Evolutionary conservation across 371 early-diverging fungal species (phyloP), one percentile per base, ranked within the genome.

Genomic region (Blakeslea trispora): DNA sequence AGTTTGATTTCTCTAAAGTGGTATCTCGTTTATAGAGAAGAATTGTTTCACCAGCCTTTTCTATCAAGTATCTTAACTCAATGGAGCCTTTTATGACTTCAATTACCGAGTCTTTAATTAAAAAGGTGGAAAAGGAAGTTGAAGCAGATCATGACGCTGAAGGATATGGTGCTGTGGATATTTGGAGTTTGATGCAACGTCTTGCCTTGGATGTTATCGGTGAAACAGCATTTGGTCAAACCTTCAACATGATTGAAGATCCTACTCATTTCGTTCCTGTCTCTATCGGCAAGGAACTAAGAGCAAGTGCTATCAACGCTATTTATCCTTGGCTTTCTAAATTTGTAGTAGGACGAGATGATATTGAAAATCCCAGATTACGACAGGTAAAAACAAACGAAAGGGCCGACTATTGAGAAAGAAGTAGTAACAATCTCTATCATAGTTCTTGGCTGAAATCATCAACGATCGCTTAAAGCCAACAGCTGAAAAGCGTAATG

Each of bases 121-220:
- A 47, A 5, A 59, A 63, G 15, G 53, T 78, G 3, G 54, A 50
- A 3, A 41, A 40, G 2, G 55, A 63, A 0, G 69, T 74, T 11
- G 24, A 18, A 7, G 6, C 7, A 9, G 42, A 39, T 3, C 52
- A 43, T 35, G 55, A 59, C 17, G 34, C 49, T 1, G 48, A 45
- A 0, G 37, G 35, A 1, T 48, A 41, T 34, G 64, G 61, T 14
- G 50, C 23, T 6, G 47, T 74, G 4, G 76, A 79, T 24, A 63
- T 75, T 8, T 75, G 72, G 72, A 54, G 37, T 1, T 49, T 75
- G 14, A 37, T 70, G 15, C 72, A 77, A 23, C 58, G 65, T 28
- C 63, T 71, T 24, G 68, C 78, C 2, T 39, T 75, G 22, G 82
- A 84, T 63, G 62, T 82, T 7, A 76, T 81, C 53, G 82, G 83